These are phyloP conservation scores for Hypoxylon sp. DNA, from an alignment of 2,329 filamentous ascomycete species.

Conservation along the genomic window DNA sequence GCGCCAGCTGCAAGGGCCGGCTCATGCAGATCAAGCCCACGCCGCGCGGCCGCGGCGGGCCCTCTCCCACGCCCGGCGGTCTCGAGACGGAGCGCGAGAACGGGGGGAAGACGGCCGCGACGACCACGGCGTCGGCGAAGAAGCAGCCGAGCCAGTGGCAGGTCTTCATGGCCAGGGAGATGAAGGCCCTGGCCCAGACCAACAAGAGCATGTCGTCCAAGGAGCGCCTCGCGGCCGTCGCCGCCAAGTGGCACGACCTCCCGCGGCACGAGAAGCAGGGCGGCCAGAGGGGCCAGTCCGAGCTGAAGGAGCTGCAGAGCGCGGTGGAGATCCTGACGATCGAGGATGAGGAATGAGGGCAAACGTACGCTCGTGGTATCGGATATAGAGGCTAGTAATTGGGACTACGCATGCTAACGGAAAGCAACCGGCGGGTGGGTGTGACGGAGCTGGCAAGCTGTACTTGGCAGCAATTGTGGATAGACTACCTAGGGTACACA, in stretches of 20 bases:
- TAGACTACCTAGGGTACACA: too few species aligned
- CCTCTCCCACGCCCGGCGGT: constrained; percentile 25
- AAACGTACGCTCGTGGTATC: constrained; percentile 7
- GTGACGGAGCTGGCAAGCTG: neutral
- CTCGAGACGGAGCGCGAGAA: constrained; percentile 36
- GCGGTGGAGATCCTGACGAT: constrained; percentile 62
- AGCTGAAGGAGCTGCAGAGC: constrained; percentile 72
- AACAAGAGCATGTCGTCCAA: constrained; percentile 58
- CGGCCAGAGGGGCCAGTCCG: constrained; percentile 33
- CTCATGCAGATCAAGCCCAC: constrained; percentile 82
- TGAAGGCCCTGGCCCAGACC: constrained; percentile 39
- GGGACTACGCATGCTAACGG: neutral
- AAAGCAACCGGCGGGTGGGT: neutral
- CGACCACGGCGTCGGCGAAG: constrained; percentile 7
- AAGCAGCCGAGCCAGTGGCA: constrained; percentile 49
- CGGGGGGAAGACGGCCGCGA: constrained; percentile 11
- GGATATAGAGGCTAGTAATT: neutral
- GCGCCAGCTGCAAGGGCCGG: constrained; percentile 75
- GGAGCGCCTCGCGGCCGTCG: constrained; percentile 71
- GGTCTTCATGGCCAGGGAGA: constrained; percentile 40
- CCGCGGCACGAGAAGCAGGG: constrained; percentile 74
- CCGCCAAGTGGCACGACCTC: constrained; percentile 66
- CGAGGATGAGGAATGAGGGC: constrained; percentile 1
- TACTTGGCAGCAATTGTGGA: neutral
- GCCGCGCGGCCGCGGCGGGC: constrained; percentile 58